Evolutionary conservation across 805 yeast species (phyloP), one percentile per base, ranked within the genome.

Genomic region (Wickerhamiella azymoides): DNA sequence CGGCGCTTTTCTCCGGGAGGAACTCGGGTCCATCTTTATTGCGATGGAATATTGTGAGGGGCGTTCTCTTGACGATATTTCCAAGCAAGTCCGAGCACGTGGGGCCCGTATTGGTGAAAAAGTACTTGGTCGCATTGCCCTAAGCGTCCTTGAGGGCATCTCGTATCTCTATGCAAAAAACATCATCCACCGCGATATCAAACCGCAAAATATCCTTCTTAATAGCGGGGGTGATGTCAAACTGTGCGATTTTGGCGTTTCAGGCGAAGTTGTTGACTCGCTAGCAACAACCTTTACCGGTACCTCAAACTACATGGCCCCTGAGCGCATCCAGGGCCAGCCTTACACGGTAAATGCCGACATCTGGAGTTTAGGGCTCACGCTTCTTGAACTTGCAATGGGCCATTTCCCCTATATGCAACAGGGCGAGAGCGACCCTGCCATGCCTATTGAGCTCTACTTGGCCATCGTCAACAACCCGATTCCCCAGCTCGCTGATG

Each of bases 21-120:
- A 73, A 47, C 77, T 73, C 50, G 82, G 86, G 25, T 76, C 86
- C 57, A 86, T 92, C 36, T 86, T 84, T 54, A 92, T 92, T 25
- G 85, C 95, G 40, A 92, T 92, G 97, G 98, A 92, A 62, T 92
- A 76, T 61, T 92, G 94, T 86, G 95, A 86, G 21, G 97, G 96
- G 1, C 74, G 77, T 37, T 84, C 95, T 3, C 64, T 92, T 49
- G 96, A 92, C 57, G 85, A 95, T 1, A 77, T 89, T n/a, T 86
- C 89, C 65, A 80, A 80, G 55, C 73, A 77, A 47, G 82, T 86
- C 39, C 71, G 78, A 41, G 66, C 69, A 36, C 68, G 83, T 46
- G 85, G 86, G 16, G 94, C 93, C 36, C 69, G 96, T 48, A 81
- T 92, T 32, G 88, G 95, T 49, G 98, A 92, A 60, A 84, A 83